Evolutionary conservation across 169 alveolate genomes (phyloP), one percentile per base, ranked within the genome.

Genomic region (Babesia caballi): DNA sequence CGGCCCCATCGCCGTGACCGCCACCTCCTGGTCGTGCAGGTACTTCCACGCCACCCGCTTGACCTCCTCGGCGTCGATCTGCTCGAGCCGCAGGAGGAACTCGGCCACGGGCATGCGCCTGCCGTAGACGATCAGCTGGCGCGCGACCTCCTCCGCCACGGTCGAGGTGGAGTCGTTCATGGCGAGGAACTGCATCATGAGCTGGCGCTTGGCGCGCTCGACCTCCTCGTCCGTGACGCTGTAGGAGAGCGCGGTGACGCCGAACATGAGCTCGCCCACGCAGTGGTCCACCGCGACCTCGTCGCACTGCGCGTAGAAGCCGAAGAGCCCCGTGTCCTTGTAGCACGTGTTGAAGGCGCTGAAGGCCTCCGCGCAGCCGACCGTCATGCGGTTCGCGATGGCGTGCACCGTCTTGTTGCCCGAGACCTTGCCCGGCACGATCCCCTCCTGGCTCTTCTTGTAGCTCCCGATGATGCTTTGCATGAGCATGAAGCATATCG

Each of bases 261-360:
- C 94, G 69, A 89, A 90, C 93, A 91, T 85, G 35, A 91, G 85
- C 52, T 85, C 92, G 9, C 94, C 94, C 52, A 89, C 84, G 57
- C 92, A 88, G 81, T 91, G 95, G 67, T 89, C 94, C 2, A 89
- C 85, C 4, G 95, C 95, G 46, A 91, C 88, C 44, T 91, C 95
- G 74, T 91, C 95, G 47, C 90, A 70, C 53, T 89, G 91, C 5
- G 90, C 93, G 58, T 91, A 88, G 69, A 83, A 83, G 9, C 98
- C 98, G 78, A 94, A 95, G 36, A 95, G 73, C 25, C 98, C 99
- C 38, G 97, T 94, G 75, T 97, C 98, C 49, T 93, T 90, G 86
- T 96, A 97, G 66, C 94, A 88, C 1, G 95, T 93, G 66, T 93
- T 93, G 68, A 93, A 93, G 7, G 95, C 91, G 33, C 92, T 86